A percentile compares a stretch with the other conserved stretches of the same genome.
phyloP scores from a whole-genome alignment of 2,329 filamentous ascomycete species.

The Ophiostoma ips region DNA sequence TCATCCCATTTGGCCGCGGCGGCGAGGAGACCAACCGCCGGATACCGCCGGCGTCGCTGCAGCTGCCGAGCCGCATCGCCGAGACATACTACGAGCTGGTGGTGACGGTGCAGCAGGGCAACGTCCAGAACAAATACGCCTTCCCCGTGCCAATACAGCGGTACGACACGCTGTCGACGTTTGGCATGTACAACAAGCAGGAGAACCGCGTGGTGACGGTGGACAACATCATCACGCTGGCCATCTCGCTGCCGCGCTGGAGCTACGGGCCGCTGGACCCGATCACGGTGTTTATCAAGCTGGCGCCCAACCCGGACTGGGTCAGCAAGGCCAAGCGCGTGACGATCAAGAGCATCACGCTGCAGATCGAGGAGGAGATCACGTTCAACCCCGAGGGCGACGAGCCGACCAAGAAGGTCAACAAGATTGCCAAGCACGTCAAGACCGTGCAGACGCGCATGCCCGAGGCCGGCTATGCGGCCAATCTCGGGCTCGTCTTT shows the following conservation, averaged over 20 bases:
- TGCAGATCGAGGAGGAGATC: conserved; percentile 91
- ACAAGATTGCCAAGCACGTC: conserved; percentile 71
- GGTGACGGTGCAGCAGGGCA: conserved; percentile 85
- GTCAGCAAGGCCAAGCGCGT: conserved; percentile 80
- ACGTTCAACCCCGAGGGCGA: conserved; percentile 98
- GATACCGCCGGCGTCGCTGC: conserved; percentile 83
- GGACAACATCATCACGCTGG: conserved; percentile 82
- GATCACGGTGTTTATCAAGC: conserved; percentile 88
- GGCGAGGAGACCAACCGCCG: conserved; percentile 80
- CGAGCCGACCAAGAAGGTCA: conserved; percentile 80
- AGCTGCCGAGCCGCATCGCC: conserved; percentile 81
- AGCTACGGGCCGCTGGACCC: conserved; percentile 93
- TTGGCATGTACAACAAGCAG: conserved; percentile 98
- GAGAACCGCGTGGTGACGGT: conserved; percentile 74
- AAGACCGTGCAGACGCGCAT: conserved; percentile 72
- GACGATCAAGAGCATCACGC: conserved; percentile 85
- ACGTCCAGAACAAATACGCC: conserved; percentile 75
- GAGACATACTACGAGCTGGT: conserved; percentile 97
- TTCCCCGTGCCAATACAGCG: conserved; percentile 84
- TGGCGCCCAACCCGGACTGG: conserved; percentile 87
- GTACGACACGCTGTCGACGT: conserved; percentile 94
- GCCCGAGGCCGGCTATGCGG: conserved; percentile 83
- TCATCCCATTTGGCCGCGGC: conserved; percentile 87
- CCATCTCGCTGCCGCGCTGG: conserved; percentile 86
- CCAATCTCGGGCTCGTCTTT: conserved; percentile 81